These are phyloP conservation scores for Debaryomyces coudertii DNA, from an alignment of 1,139 yeast species.

Conservation along the genomic window DNA sequence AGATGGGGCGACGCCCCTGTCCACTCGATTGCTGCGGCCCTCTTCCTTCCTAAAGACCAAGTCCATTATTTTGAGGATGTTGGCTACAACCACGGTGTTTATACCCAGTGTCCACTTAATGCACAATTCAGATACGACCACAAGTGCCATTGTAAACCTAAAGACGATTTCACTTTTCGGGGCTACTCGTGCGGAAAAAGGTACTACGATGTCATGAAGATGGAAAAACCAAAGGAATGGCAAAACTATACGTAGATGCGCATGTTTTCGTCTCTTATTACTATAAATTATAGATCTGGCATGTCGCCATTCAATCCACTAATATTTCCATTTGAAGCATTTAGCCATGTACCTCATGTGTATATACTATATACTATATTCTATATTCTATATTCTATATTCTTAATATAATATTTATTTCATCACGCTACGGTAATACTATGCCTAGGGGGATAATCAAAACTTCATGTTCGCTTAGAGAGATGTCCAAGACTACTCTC, in stretches of 20 bases:
- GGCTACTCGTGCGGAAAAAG: slow-evolving; percentile 58
- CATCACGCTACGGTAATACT: neutral
- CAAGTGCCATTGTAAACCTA: slow-evolving; percentile 55
- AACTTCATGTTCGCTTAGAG: slow-evolving; percentile 1
- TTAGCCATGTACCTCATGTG: neutral
- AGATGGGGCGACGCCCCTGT: slow-evolving; percentile 98
- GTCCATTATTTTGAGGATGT: slow-evolving; percentile 81
- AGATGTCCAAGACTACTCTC: neutral
- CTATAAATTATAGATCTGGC: neutral
- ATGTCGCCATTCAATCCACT: neutral
- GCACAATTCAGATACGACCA: slow-evolving; percentile 44
- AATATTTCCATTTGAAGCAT: neutral
- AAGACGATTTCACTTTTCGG: slow-evolving; percentile 54
- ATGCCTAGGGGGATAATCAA: too few species aligned
- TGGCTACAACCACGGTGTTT: slow-evolving; percentile 77
- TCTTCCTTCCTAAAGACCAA: slow-evolving; percentile 64
- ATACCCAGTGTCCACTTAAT: slow-evolving; percentile 60
- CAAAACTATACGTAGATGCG: slow-evolving; percentile 19
- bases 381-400: too few species aligned
- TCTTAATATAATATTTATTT: neutral
- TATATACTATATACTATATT: neutral
- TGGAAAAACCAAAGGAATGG: slow-evolving; percentile 51
- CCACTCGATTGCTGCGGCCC: slow-evolving; percentile 81
- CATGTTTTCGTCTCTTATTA: neutral
- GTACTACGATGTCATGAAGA: slow-evolving; percentile 48